Evolutionary conservation across 352 stramenopile species (phyloP).

Genomic region (Phytophthora podocarpi): DNA sequence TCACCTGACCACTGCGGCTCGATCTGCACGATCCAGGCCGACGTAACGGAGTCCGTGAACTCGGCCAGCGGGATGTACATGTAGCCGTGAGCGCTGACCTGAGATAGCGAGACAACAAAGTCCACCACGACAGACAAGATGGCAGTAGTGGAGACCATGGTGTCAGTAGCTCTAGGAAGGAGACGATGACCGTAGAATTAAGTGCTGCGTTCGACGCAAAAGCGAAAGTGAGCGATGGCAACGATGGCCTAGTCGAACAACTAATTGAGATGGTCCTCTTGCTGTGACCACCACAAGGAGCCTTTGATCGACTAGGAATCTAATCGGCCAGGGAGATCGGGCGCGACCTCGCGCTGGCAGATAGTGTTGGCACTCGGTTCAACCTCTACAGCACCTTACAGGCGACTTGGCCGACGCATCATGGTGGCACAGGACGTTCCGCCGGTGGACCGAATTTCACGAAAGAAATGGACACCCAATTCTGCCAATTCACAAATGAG

Average conservation of each 20-base stretch:
- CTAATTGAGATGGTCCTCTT: constrained; percentile 1
- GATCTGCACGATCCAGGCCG: constrained; percentile 40
- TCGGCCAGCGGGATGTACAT: constrained; percentile 42
- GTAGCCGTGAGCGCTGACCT: constrained; percentile 33
- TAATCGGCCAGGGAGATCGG: constrained; percentile 19
- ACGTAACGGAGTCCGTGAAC: constrained; percentile 30
- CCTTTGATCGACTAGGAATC: constrained; percentile 2
- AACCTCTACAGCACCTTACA: constrained; percentile 13
- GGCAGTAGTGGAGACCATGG: constrained; percentile 26
- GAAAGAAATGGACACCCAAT: too few species aligned
- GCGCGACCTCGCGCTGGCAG: constrained; percentile 1
- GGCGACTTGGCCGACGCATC: constrained; percentile 2
- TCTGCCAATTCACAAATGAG: too few species aligned
- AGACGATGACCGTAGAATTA: too few species aligned
- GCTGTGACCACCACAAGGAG: constrained; percentile 21
- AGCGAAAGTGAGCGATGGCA: constrained; percentile 13
- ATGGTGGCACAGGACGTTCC: constrained; percentile 3
- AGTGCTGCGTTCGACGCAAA: constrained; percentile 10
- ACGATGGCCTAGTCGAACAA: neutral
- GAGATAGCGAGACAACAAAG: constrained; percentile 2
- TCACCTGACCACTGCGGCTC: constrained; percentile 33
- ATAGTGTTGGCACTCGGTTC: constrained; percentile 9
- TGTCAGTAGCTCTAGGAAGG: neutral
- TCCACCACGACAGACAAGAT: constrained; percentile 18
- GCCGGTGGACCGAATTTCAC: too few species aligned